Evolutionary conservation across 345 rosid genomes (phyloP).

Genomic region (Anastatica hierochuntica): DNA sequence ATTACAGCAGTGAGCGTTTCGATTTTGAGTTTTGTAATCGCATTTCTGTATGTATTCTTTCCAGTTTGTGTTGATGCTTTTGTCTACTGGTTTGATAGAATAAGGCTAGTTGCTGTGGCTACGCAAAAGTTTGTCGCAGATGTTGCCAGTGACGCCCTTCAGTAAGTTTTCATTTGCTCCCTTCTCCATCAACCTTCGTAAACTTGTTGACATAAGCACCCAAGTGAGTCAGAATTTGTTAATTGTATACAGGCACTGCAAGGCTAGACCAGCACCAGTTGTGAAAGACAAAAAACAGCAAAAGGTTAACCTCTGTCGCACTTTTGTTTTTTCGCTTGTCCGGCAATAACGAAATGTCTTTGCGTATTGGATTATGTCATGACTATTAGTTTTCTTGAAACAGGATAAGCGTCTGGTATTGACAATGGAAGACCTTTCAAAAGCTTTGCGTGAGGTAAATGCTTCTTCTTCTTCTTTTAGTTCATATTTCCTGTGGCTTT

Average conservation of each 20-base stretch:
- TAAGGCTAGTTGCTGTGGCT: constrained; percentile 87
- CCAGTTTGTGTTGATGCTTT: not conserved
- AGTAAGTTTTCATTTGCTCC: constrained; percentile 39
- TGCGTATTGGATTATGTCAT: no score
- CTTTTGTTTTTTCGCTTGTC: not conserved
- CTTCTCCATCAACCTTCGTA: not conserved
- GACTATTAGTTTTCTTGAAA: no score
- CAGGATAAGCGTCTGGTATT: constrained; percentile 96
- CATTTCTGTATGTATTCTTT: no score
- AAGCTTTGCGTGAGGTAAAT: constrained; percentile 76
- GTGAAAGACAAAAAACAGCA: constrained; percentile 97
- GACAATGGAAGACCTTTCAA: no score
- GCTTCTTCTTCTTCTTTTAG: not conserved
- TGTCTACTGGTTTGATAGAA: constrained; percentile 36
- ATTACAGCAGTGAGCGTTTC: no score
- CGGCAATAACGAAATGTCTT: not conserved
- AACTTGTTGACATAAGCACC: not conserved
- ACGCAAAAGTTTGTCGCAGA: no score
- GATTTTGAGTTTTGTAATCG: no score
- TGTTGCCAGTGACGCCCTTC: constrained; percentile 86
- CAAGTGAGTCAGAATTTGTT: not conserved
- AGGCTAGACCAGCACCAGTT: constrained; percentile 57
- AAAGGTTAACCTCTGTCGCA: constrained; percentile 41
- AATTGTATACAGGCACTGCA: constrained; percentile 38
- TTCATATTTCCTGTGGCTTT: not conserved